Evolutionary conservation across 2,329 filamentous ascomycete genomes (phyloP).

Genomic region (Cladophialophora yegresii): DNA sequence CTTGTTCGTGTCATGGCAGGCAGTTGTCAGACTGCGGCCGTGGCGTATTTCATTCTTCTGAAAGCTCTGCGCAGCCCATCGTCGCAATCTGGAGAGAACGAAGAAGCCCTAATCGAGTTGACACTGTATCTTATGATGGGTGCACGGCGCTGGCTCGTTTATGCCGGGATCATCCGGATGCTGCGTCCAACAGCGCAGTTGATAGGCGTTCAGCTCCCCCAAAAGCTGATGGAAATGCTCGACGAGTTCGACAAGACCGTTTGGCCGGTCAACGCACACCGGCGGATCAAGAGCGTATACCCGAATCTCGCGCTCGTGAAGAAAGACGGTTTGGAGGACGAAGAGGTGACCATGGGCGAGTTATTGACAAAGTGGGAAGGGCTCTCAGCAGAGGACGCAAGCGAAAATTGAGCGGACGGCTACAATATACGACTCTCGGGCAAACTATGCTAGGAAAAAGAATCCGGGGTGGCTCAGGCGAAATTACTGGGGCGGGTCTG

Average conservation of each 20-base stretch:
- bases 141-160: slow-evolving; percentile 12
- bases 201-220: slow-evolving; percentile 8
- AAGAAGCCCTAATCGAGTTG: slow-evolving; percentile 8
- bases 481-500: neutral
- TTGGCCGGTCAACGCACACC: slow-evolving; percentile 1
- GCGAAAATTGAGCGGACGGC: slow-evolving; percentile 1
- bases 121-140: slow-evolving; percentile 10
- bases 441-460: neutral
- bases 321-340: neutral
- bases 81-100: slow-evolving; percentile 2
- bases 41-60: slow-evolving; percentile 8
- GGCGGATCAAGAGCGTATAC: slow-evolving; percentile 9
- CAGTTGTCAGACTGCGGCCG: slow-evolving; percentile 10
- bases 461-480: neutral
- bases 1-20: slow-evolving; percentile 11
- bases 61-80: slow-evolving; percentile 6
- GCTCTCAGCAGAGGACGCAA: neutral
- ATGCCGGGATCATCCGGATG: slow-evolving; percentile 11
- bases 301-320: slow-evolving; percentile 12
- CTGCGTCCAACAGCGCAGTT: slow-evolving; percentile 9
- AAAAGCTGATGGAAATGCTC: neutral
- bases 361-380: slow-evolving; percentile 10
- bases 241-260: slow-evolving; percentile 12
- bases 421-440: neutral
- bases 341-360: slow-evolving; percentile 10